Conservation (phyloP, 805 yeast species). For the Schwanniomyces sp. region DNA sequence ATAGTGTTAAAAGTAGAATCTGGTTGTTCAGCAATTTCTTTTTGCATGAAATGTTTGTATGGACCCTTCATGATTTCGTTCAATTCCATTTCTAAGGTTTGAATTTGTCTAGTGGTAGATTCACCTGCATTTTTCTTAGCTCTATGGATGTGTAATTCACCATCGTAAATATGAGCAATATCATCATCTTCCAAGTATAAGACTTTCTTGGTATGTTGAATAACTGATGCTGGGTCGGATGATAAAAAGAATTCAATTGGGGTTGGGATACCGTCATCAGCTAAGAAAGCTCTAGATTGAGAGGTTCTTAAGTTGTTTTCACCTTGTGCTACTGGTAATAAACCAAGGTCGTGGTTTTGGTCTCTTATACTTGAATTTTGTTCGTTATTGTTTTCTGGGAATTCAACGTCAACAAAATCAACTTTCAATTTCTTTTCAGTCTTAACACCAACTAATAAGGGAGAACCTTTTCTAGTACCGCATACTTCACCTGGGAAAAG, state of each 20-base stretch:
- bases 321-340: constrained; percentile 53
- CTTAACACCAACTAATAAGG: constrained; percentile 94
- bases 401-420: constrained; percentile 97
- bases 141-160: constrained; percentile 97
- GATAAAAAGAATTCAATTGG: constrained; percentile 96
- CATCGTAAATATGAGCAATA: constrained; percentile 96
- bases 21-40: constrained; percentile 98
- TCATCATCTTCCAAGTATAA: constrained; percentile 96
- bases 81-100: constrained; percentile 94
- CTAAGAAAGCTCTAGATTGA: constrained; percentile 93
- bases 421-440: constrained; percentile 93
- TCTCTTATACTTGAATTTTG: constrained; percentile 13
- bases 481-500: constrained; percentile 95
- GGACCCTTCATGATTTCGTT: constrained; percentile 98
- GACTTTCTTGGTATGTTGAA: constrained; percentile 96
- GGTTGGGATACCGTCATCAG: constrained; percentile 89
- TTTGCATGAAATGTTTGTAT: constrained; percentile 95
- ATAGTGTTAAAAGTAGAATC: constrained; percentile 97
- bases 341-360: constrained; percentile 26
- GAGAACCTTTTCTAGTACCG: constrained; percentile 98
- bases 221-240: constrained; percentile 95
- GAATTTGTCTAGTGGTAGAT: constrained; percentile 93
- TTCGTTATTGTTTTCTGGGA: constrained; percentile 61
- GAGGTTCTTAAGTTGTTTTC: constrained; percentile 73
- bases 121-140: constrained; percentile 79